Percentiles rank a stretch among this genome's conserved stretches.
Conservation (phyloP, 2,329 filamentous ascomycete species). For the Cordyceps farinosa region DNA sequence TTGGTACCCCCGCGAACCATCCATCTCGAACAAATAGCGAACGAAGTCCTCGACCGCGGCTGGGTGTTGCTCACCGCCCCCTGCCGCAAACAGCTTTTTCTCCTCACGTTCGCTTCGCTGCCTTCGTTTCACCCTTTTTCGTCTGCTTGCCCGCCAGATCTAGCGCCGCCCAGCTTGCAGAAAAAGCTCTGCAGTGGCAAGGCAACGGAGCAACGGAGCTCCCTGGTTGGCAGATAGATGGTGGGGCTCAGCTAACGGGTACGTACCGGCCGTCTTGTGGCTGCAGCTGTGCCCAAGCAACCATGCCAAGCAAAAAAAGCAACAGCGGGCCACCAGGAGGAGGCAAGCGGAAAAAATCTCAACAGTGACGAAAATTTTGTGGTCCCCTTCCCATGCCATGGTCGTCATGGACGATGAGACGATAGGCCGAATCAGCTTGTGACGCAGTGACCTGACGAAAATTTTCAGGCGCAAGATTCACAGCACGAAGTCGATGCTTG, state of each 20-base stretch:
- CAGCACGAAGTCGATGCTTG: background rate
- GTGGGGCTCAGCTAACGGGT: slow-evolving; percentile 7
- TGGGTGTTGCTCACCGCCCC: slow-evolving; percentile 10
- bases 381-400: background rate
- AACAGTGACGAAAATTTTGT: slow-evolving; percentile 15
- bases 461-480: background rate
- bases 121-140: background rate
- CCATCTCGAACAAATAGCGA: background rate
- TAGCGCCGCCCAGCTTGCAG: background rate
- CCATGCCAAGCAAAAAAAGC: background rate
- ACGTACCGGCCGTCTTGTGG: background rate
- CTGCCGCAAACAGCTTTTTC: slow-evolving; percentile 1
- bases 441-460: background rate
- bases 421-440: background rate
- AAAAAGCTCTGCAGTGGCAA: slow-evolving; percentile 15
- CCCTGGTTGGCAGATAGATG: slow-evolving; percentile 9
- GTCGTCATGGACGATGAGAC: slow-evolving; percentile 13
- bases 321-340: background rate
- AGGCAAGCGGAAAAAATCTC: background rate
- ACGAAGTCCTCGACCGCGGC: background rate
- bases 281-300: slow-evolving; percentile 10
- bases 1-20: background rate
- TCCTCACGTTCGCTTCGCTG: background rate
- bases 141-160: background rate
- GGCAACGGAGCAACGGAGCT: slow-evolving; percentile 11